phyloP scores from a whole-genome alignment of 495 filamentous ascomycete species.

The Aspergillus biplanus region DNA sequence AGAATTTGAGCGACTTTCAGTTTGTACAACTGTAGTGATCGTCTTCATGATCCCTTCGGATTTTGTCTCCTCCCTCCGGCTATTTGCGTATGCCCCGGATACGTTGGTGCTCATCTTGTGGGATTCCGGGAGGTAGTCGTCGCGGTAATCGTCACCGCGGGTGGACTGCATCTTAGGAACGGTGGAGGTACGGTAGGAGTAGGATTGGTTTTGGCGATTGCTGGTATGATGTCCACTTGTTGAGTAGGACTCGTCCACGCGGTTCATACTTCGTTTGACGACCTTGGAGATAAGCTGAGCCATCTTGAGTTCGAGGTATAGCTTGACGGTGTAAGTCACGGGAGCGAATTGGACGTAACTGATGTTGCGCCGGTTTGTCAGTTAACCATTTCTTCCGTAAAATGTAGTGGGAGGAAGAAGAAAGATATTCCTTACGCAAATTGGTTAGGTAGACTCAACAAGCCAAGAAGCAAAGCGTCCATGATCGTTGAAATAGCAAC shows the following conservation, averaged over 20 bases:
- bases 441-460: slow-evolving; percentile 5
- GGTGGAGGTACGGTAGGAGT: slow-evolving; percentile 3
- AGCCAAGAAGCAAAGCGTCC: slow-evolving; percentile 42
- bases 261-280: slow-evolving; percentile 15
- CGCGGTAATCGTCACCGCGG: slow-evolving; percentile 1
- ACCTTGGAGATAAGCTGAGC: slow-evolving; percentile 47
- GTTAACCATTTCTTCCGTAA: no score
- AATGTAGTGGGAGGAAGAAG: not conserved
- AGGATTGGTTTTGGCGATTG: slow-evolving; percentile 2
- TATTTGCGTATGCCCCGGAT: not conserved
- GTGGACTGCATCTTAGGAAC: not conserved
- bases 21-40: slow-evolving; percentile 9
- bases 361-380: no score
- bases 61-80: not conserved
- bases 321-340: slow-evolving; percentile 55
- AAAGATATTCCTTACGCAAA: slow-evolving; percentile 4
- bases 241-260: slow-evolving; percentile 8
- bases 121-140: slow-evolving; percentile 1
- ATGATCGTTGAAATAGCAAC: slow-evolving; percentile 52
- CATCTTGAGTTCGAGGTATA: slow-evolving; percentile 60
- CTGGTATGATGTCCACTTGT: slow-evolving; percentile 7
- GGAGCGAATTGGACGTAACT: slow-evolving; percentile 58
- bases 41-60: slow-evolving; percentile 12
- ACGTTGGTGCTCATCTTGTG: slow-evolving; percentile 14
- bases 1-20: slow-evolving; percentile 4